Percentiles rank a stretch among this genome's conserved stretches.
Conservation (phyloP, 352 stramenopile genomes). For the Globisporangium barbulae region DNA sequence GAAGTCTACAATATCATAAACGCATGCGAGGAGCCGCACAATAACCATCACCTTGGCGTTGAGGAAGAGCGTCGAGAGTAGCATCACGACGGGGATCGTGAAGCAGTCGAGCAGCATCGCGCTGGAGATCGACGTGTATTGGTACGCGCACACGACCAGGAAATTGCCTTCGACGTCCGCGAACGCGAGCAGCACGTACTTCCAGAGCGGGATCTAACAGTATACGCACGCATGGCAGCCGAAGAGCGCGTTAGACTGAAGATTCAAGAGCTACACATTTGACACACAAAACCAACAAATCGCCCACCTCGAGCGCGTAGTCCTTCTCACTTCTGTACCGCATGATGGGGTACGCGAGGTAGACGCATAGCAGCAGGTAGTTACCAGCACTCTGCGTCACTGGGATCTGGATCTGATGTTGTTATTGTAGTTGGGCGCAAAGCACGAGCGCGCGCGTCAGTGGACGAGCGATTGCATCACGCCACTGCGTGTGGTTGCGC, state of each 20-base stretch:
- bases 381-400: slow-evolving; percentile 73
- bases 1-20: not conserved
- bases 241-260: not conserved
- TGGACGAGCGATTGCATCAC: not conserved
- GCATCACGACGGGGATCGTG: slow-evolving; percentile 93
- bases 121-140: slow-evolving; percentile 95
- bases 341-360: slow-evolving; percentile 45
- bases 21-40: not conserved
- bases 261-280: not conserved
- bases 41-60: slow-evolving; percentile 38
- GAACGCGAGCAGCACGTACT: slow-evolving; percentile 90
- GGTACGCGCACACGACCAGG: slow-evolving; percentile 92
- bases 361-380: slow-evolving; percentile 64
- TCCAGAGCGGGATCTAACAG: slow-evolving; percentile 66
- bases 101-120: slow-evolving; percentile 96
- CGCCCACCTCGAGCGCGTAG: slow-evolving; percentile 45
- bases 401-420: slow-evolving; percentile 63
- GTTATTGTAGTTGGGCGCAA: not conserved
- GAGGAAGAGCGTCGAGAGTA: slow-evolving; percentile 90
- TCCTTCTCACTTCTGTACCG: slow-evolving; percentile 35
- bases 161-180: slow-evolving; percentile 96
- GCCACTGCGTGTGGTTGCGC: not conserved
- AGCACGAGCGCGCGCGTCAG: not conserved
- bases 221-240: not conserved
- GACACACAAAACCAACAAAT: not conserved